Conservation (phyloP, 2,329 filamentous ascomycete species). For the Aphanoascus verrucosus region DNA sequence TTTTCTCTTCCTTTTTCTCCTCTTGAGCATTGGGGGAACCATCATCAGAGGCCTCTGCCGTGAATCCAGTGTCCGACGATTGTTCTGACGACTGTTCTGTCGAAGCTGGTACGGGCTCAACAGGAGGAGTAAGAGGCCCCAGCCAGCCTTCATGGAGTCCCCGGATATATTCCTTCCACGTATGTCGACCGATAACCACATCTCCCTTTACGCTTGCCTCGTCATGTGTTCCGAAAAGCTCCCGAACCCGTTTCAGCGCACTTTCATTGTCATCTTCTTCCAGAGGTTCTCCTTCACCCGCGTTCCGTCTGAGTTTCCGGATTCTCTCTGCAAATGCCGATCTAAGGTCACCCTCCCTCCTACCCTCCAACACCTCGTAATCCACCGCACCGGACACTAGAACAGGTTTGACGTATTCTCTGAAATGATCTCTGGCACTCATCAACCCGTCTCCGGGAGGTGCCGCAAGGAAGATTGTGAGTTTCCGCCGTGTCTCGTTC, state of each 20-base stretch:
- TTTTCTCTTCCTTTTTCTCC: constrained; percentile 38
- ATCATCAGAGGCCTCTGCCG: constrained; percentile 15
- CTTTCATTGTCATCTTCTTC: constrained; percentile 45
- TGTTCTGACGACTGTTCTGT: no score
- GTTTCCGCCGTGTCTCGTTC: constrained; percentile 64
- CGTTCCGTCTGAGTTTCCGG: constrained; percentile 52
- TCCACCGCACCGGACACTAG: constrained; percentile 81
- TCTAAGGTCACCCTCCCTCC: constrained; percentile 83
- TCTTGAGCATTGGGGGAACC: constrained; percentile 17
- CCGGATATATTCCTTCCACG: constrained; percentile 95
- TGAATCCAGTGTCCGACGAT: background rate
- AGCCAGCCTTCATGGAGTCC: constrained; percentile 95
- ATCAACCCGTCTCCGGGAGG: constrained; percentile 80
- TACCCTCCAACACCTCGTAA: constrained; percentile 90
- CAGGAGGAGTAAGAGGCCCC: constrained; percentile 56
- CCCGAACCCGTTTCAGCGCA: constrained; percentile 52
- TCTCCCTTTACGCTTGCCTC: constrained; percentile 70
- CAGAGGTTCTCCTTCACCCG: constrained; percentile 44
- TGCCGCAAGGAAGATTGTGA: constrained; percentile 76
- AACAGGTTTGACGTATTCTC: constrained; percentile 90
- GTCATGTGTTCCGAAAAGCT: constrained; percentile 55
- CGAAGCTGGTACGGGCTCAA: no score
- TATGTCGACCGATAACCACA: constrained; percentile 76
- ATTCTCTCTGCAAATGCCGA: constrained; percentile 80
- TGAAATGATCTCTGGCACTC: constrained; percentile 83